phyloP scores from a whole-genome alignment of 805 yeast genomes.

The Suhomyces pyralidae region DNA sequence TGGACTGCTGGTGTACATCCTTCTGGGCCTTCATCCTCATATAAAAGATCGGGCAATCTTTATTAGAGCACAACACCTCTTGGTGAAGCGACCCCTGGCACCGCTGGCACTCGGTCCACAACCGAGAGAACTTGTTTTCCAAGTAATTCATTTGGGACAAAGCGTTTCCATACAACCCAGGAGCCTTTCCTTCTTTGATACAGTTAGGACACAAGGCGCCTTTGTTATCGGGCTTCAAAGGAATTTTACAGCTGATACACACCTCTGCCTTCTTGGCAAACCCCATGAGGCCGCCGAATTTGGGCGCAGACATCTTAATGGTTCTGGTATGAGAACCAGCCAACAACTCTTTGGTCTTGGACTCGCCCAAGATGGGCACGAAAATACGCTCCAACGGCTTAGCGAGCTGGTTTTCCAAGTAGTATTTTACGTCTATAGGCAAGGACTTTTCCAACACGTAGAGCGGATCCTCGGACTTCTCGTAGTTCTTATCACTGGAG shows the following conservation, averaged over 20 bases:
- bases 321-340: conserved; percentile 83
- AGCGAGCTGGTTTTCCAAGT: conserved; percentile 86
- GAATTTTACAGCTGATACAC: conserved; percentile 86
- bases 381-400: conserved; percentile 92
- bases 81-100: conserved; percentile 96
- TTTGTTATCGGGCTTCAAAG: conserved; percentile 55
- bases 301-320: conserved; percentile 68
- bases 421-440: conserved; percentile 92
- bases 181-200: conserved; percentile 53
- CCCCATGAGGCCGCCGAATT: conserved; percentile 83
- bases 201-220: conserved; percentile 85
- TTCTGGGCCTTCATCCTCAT: conserved; percentile 89
- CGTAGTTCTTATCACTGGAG: conserved; percentile 83
- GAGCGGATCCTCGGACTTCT: conserved; percentile 95
- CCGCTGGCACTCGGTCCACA: conserved; percentile 98
- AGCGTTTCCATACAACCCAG: conserved; percentile 77
- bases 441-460: conserved; percentile 88
- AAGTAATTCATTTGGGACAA: conserved; percentile 74
- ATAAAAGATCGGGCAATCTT: conserved; percentile 96
- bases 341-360: conserved; percentile 72
- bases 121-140: conserved; percentile 76
- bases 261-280: conserved; percentile 87
- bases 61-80: conserved; percentile 91
- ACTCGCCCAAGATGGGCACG: conserved; percentile 90
- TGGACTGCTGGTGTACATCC: conserved; percentile 56